Evolutionary conservation across 495 filamentous ascomycete genomes (phyloP), one percentile per base, ranked within the genome.

Genomic region (Penicillium robsamsonii): DNA sequence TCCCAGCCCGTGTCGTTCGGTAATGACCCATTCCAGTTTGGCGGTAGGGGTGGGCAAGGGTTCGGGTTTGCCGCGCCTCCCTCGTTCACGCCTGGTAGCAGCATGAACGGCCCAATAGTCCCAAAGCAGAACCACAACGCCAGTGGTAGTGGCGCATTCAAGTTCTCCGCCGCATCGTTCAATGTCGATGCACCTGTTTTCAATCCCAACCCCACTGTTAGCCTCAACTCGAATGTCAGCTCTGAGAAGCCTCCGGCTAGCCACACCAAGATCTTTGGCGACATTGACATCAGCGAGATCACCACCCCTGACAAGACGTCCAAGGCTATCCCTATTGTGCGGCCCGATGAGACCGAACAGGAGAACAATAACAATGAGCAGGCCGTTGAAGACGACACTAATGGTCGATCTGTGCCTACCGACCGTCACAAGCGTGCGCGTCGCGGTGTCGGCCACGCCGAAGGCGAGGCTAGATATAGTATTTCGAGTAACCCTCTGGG

Each of bases 181-280:
- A 88, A 90, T 52, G 88, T 91, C 0, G 86, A 87, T 68, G 92
- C 89, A 9, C 89, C 91, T 37, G 78, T 80, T 6, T 96, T 96
- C 70, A 89, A 85, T 35, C 91, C 91, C 1, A 89, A 85, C 33
- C 91, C 91, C 1, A 59, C 68, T 31, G 64, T 45, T n/a, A 72
- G 66, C 41, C 43, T 68, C 15, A 63, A 60, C 42, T 70, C 66
- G 2, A 61, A 58, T 27, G 63, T 57, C 31, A 61, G 51, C 30
- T 52, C 68, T 8, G 66, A 68, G 15, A 63, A 61, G 30, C 61
- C 69, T 10, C 51, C 61, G 7, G 57, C 48, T 15, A 56, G 66
- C 55, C 65, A 75, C 11, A 77, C 78, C 60, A 75, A 79, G 46
- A 92, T 95, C 57, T 96, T 94, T 69, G 80, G 84, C n/a, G 86